Conservation (phyloP, 352 stramenopile genomes). For the Globisporangium nagaii region DNA sequence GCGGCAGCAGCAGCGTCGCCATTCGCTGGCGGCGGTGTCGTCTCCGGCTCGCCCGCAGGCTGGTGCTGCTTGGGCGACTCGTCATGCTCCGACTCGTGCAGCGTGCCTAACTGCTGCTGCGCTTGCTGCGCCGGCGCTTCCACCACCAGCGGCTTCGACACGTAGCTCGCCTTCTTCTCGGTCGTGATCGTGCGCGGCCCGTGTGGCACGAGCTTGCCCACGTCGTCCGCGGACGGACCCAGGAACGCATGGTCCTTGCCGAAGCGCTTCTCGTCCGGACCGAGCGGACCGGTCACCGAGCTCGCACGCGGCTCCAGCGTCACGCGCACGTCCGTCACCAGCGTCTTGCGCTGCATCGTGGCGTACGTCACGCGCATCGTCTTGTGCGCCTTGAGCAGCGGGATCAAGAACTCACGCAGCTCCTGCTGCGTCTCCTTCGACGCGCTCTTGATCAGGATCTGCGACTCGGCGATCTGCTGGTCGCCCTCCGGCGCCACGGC, state of each 20-base stretch:
- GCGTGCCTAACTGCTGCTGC: background rate
- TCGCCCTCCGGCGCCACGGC: slow-evolving; percentile 38
- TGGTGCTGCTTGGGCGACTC: slow-evolving; percentile 12
- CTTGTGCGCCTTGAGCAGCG: slow-evolving; percentile 67
- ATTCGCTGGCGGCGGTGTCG: background rate
- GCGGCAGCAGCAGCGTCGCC: slow-evolving; percentile 10
- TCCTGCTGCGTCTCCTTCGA: slow-evolving; percentile 49
- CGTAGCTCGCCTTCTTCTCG: slow-evolving; percentile 61
- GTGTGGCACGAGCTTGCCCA: slow-evolving; percentile 68
- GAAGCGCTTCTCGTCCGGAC: slow-evolving; percentile 55
- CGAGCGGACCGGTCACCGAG: slow-evolving; percentile 49
- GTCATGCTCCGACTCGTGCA: background rate
- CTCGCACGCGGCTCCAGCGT: slow-evolving; percentile 67
- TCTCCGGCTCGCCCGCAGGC: slow-evolving; percentile 5
- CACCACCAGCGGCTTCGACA: slow-evolving; percentile 48
- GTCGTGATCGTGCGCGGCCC: slow-evolving; percentile 40
- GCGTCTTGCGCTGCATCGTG: slow-evolving; percentile 61
- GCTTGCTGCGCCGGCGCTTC: background rate
- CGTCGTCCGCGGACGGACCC: slow-evolving; percentile 56
- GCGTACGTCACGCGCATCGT: slow-evolving; percentile 61
- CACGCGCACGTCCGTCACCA: slow-evolving; percentile 76
- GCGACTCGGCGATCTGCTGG: slow-evolving; percentile 45
- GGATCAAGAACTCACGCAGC: slow-evolving; percentile 54
- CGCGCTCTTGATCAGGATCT: slow-evolving; percentile 62
- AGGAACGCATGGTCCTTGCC: slow-evolving; percentile 66